Conservation (phyloP, 2,329 filamentous ascomycete genomes). For the Pseudocercospora crystallina region DNA sequence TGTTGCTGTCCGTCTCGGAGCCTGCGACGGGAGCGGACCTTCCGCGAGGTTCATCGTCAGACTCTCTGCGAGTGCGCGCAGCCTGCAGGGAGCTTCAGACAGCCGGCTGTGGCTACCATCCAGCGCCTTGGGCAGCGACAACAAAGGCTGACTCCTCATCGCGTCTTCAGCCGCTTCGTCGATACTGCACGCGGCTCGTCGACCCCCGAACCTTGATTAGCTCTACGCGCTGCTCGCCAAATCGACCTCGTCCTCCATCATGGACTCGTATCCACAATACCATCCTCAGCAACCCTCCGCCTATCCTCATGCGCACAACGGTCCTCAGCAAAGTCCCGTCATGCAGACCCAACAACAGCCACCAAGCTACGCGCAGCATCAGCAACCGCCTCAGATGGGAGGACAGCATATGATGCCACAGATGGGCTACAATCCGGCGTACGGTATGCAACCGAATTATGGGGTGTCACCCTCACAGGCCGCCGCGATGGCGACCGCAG, state of each 20-base stretch:
- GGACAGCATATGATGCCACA: conserved; percentile 62
- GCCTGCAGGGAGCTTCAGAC: conserved; percentile 9
- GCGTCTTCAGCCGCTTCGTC: conserved; percentile 17
- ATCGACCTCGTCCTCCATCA: conserved; percentile 33
- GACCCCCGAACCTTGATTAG: conserved; percentile 23
- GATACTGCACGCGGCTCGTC: conserved; percentile 11
- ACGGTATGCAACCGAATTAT: conserved; percentile 72
- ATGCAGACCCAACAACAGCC: conserved; percentile 66
- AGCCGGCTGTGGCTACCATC: conserved; percentile 4
- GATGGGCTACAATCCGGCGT: conserved; percentile 75
- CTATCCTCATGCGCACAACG: conserved; percentile 43
- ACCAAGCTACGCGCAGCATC: conserved; percentile 53
- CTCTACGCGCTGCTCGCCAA: conserved; percentile 11
- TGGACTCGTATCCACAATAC: conserved; percentile 50
- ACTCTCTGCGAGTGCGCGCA: too few species aligned
- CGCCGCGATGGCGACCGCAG: conserved; percentile 90
- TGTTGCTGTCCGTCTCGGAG: not conserved
- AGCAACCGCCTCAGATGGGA: conserved; percentile 60
- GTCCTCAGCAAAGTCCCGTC: conserved; percentile 68
- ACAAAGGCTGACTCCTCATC: conserved; percentile 23
- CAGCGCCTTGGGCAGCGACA: conserved; percentile 23
- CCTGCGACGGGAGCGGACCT: conserved; percentile 14
- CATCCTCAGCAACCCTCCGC: conserved; percentile 44
- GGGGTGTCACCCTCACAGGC: conserved; percentile 80
- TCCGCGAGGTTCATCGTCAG: conserved; percentile 13